Conservation (phyloP, 768 basidiomycete genomes). For the Boletus tylopilopsis region DNA sequence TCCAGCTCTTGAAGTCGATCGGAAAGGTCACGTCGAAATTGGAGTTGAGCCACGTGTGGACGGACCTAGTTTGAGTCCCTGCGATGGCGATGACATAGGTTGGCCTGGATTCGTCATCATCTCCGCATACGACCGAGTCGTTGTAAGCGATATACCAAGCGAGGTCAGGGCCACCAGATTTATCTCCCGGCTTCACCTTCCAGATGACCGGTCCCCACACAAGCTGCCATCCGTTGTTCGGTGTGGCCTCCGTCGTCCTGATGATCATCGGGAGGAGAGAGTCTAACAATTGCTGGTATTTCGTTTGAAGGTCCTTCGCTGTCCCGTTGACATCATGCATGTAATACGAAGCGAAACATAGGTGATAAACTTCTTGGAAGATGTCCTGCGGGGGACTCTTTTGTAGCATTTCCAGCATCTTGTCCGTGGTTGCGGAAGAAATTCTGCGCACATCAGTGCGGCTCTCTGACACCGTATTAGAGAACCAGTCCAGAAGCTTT, state of each 20-base stretch:
- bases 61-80: conserved; percentile 1
- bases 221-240: background rate
- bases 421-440: background rate
- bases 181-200: background rate
- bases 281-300: background rate
- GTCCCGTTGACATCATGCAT: background rate
- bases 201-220: conserved; percentile 12
- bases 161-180: conserved; percentile 3
- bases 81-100: conserved; percentile 15
- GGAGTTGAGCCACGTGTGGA: background rate
- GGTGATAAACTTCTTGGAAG: conserved; percentile 4
- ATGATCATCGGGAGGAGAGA: background rate
- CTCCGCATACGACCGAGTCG: background rate
- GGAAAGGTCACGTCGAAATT: conserved; percentile 6
- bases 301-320: background rate
- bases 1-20: conserved; percentile 8
- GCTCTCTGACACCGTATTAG: background rate
- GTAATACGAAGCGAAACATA: conserved; percentile 2
- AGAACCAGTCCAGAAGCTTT: background rate
- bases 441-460: background rate
- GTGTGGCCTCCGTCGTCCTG: background rate
- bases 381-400: background rate
- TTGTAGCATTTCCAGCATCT: background rate
- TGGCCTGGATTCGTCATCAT: background rate
- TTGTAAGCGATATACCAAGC: conserved; percentile 11